These are phyloP conservation scores for Cercospora brassicicola DNA, from an alignment of 2,329 filamentous ascomycete genomes.

Conservation along the genomic window DNA sequence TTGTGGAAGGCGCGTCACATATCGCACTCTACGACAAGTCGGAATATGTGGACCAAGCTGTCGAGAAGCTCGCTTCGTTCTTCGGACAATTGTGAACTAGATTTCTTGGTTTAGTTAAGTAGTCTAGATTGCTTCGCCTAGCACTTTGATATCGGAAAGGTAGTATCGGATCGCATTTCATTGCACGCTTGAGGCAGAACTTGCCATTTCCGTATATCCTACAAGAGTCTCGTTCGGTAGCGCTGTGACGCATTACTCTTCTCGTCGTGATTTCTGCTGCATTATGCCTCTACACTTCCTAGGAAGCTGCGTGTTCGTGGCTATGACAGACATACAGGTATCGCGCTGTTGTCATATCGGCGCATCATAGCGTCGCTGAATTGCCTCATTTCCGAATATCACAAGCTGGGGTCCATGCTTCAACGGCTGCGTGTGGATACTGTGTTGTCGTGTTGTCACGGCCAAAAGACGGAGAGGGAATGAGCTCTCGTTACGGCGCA, in stretches of 20 bases:
- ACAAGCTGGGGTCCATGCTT: not conserved
- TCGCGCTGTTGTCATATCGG: no score
- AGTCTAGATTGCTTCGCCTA: not conserved
- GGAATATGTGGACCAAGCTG: not conserved
- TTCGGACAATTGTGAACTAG: not conserved
- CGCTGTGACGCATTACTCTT: no score
- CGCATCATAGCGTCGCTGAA: no score
- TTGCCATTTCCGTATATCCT: no score
- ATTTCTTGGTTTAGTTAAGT: not conserved
- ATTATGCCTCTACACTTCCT: no score
- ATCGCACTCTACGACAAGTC: not conserved
- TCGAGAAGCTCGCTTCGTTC: not conserved
- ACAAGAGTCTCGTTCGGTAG: no score
- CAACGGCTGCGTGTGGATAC: not conserved
- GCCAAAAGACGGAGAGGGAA: no score
- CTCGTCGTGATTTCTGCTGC: no score
- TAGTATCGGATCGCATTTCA: not conserved
- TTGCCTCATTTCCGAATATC: not conserved
- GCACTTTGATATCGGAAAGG: not conserved
- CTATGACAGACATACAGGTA: no score
- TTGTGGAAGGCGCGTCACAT: not conserved
- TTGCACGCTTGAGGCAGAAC: not conserved
- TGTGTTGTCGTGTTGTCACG: not conserved
- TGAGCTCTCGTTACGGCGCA: not conserved
- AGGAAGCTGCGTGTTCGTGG: no score